Conservation (phyloP, 169 alveolate genomes). For the Plasmodium fragile region DNA sequence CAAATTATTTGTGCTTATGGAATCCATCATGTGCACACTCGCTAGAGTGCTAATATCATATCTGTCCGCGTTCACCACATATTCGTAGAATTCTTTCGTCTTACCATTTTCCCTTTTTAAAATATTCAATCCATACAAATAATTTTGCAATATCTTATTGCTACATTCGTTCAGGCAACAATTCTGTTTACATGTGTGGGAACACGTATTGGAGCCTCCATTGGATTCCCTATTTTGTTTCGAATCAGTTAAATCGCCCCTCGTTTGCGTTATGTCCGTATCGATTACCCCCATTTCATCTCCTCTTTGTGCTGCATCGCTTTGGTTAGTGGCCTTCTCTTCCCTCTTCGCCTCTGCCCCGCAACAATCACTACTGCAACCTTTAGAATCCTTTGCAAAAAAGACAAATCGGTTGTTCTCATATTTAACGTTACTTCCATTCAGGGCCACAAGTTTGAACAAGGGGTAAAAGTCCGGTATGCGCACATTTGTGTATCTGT, state of each 20-base stretch:
- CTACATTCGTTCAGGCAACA: conserved; percentile 5
- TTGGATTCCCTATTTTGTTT: neutral
- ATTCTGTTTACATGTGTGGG: neutral
- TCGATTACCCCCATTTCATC: neutral
- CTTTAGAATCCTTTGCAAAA: neutral
- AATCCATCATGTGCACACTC: conserved; percentile 44
- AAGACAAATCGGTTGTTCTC: conserved; percentile 14
- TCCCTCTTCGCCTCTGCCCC: neutral
- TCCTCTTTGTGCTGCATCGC: neutral
- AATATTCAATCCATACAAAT: conserved; percentile 61
- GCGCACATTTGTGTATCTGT: conserved; percentile 36
- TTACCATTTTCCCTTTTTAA: conserved; percentile 23
- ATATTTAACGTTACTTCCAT: conserved; percentile 28
- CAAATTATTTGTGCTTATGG: neutral
- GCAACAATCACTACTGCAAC: neutral
- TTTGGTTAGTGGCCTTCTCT: neutral
- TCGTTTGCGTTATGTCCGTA: neutral
- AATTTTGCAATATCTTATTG: conserved; percentile 21
- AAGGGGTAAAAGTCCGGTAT: conserved; percentile 53
- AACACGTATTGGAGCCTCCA: neutral
- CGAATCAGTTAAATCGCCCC: conserved; percentile 1
- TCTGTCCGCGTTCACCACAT: conserved; percentile 4
- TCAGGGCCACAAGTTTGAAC: conserved; percentile 36
- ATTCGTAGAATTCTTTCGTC: conserved; percentile 46
- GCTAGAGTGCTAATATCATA: neutral